phyloP scores from a whole-genome alignment of 306 rosid species.

The Cicer cuneatum region DNA sequence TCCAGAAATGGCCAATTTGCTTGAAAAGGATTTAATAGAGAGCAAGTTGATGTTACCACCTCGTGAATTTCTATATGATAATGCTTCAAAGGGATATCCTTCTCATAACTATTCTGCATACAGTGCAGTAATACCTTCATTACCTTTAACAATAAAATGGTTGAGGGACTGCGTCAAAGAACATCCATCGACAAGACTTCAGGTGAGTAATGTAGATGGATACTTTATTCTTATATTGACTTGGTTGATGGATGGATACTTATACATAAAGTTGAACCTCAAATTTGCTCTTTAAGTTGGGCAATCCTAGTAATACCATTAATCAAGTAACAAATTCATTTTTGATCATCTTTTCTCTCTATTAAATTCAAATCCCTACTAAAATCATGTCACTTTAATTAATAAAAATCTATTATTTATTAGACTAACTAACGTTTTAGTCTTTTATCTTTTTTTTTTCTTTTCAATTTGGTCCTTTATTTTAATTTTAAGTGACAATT shows the following conservation, averaged over 20 bases:
- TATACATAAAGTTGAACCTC: slow-evolving; percentile 12
- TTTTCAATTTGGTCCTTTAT: too few species aligned
- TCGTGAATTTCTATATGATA: slow-evolving; percentile 53
- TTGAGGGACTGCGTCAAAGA: slow-evolving; percentile 68
- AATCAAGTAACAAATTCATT: slow-evolving; percentile 7
- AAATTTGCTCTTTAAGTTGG: background rate
- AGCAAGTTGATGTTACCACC: slow-evolving; percentile 49
- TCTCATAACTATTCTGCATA: slow-evolving; percentile 38
- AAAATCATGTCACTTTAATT: too few species aligned
- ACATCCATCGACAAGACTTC: slow-evolving; percentile 69
- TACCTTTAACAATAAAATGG: slow-evolving; percentile 76
- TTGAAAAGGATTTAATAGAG: slow-evolving; percentile 50
- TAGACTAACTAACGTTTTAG: too few species aligned
- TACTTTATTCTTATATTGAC: slow-evolving; percentile 24
- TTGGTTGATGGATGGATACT: slow-evolving; percentile 3
- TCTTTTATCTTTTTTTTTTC: too few species aligned
- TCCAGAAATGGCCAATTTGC: slow-evolving; percentile 51
- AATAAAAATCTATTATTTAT: too few species aligned
- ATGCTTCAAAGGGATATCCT: slow-evolving; percentile 47
- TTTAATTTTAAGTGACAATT: too few species aligned
- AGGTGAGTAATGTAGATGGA: slow-evolving; percentile 40
- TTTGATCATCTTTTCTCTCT: background rate
- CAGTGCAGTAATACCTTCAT: slow-evolving; percentile 78
- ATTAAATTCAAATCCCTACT: too few species aligned
- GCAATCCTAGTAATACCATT: slow-evolving; percentile 16